Evolutionary conservation across 495 filamentous ascomycete genomes (phyloP), one percentile per base, ranked within the genome.

Genomic region (Penicillium waksmanii): DNA sequence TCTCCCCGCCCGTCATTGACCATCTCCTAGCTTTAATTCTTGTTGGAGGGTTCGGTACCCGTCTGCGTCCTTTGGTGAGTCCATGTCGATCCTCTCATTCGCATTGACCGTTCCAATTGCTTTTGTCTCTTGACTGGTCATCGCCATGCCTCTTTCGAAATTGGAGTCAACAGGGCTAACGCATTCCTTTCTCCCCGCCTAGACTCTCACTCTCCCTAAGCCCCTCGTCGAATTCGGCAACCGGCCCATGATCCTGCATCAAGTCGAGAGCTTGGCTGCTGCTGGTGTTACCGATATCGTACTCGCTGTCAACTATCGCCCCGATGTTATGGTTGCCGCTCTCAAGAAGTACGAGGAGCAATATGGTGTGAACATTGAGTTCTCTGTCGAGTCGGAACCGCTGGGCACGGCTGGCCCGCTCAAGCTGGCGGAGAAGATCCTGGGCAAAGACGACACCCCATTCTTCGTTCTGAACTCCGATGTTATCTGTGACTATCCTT

Each of bases 381-480:
- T 98, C 82, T 97, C 93, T 51, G 88, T 98, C 77, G 95, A 98
- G 80, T 85, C 85, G 56, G 95, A 98, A 74, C 95, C 95, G 50
- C 85, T 98, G 36, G 95, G 96, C 67, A 98, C 95, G 46, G 95
- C 95, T 61, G 95, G 95, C 56, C 95, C 95, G 31, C 83, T 98
- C 58, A 98, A 98, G 81, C 86, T 98, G 50, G 95, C 95, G 51
- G 95, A 98, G 80, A 85, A 91, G 69, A 93, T 93, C 65, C 85
- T 98, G 51, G 91, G 84, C 59, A 98, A 98, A 75, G 93, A 97
- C 69, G 88, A 97, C 73, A 77, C 85, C 12, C 95, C 95, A 44
- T 98, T 98, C 82, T 98, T 99, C 77, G 95, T 99, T n/a, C 85
- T 99, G 58, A 98, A 98, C 82, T 96, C 93, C 34, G 95, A 98